Evolutionary conservation across 768 basidiomycete species (phyloP).

Genomic region (Lactifluus piperatus): DNA sequence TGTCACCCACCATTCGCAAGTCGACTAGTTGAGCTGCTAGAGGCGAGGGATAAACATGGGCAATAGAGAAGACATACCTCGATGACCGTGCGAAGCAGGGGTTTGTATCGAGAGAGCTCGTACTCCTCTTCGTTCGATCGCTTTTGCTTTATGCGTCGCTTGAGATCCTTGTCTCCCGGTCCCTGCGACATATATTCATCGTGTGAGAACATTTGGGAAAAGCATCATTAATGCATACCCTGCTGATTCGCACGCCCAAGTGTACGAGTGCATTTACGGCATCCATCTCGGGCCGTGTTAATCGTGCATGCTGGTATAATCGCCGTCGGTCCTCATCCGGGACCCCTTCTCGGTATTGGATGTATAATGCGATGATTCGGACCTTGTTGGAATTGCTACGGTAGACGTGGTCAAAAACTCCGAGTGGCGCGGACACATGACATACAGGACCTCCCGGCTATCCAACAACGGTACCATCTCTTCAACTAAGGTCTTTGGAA

Average conservation of each 20-base stretch:
- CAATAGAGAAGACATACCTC: conserved; percentile 45
- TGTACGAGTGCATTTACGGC: conserved; percentile 80
- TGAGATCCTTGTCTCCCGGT: conserved; percentile 66
- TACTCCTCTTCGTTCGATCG: conserved; percentile 80
- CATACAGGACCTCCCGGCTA: conserved; percentile 71
- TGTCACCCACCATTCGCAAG: conserved; percentile 25
- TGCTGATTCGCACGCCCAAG: conserved; percentile 75
- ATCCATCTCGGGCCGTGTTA: conserved; percentile 85
- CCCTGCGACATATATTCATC: conserved; percentile 36
- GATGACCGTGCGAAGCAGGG: conserved; percentile 67
- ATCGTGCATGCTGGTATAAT: conserved; percentile 88
- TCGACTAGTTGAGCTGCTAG: neutral
- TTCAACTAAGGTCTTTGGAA: conserved; percentile 90
- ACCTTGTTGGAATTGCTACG: conserved; percentile 85
- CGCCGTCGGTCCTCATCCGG: conserved; percentile 96
- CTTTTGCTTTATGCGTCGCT: conserved; percentile 78
- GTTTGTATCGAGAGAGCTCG: conserved; percentile 91
- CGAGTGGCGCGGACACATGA: neutral
- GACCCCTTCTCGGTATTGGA: conserved; percentile 91
- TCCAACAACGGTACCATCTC: conserved; percentile 98
- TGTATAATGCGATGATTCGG: conserved; percentile 91
- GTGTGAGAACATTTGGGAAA: neutral
- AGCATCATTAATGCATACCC: conserved; percentile 42
- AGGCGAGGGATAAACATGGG: neutral
- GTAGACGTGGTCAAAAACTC: conserved; percentile 11